These are phyloP conservation scores for Vitis hybrid DNA, from an alignment of 177 flowering plant genomes.

Conservation along the genomic window DNA sequence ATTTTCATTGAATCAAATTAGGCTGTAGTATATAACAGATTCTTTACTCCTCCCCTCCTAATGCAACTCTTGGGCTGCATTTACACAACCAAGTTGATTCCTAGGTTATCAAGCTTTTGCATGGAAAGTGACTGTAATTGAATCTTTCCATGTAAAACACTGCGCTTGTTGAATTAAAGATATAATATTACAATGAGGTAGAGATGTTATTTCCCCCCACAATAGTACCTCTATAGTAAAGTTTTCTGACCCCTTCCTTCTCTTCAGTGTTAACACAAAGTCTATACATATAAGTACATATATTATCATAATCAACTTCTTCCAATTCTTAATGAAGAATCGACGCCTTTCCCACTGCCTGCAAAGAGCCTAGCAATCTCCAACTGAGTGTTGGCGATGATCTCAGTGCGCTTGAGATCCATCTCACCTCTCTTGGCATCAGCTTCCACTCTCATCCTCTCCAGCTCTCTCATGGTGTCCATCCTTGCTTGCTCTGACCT, in stretches of 20 bases:
- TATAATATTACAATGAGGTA: constrained; percentile 1
- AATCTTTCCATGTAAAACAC: not conserved
- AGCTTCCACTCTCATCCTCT: constrained; percentile 78
- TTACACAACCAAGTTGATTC: not conserved
- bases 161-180: not conserved
- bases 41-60: not conserved
- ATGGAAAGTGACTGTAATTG: not conserved
- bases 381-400: constrained; percentile 83
- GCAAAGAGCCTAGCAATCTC: constrained; percentile 84
- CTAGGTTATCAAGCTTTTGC: not conserved
- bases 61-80: not conserved
- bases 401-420: constrained; percentile 82
- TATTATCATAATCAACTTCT: constrained; percentile 35
- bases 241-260: not conserved
- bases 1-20: too few species aligned
- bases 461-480: constrained; percentile 82
- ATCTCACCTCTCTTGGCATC: constrained; percentile 79
- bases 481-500: constrained; percentile 71
- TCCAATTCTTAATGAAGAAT: constrained; percentile 66
- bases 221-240: not conserved
- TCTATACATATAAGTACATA: not conserved
- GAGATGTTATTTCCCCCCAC: not conserved
- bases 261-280: not conserved
- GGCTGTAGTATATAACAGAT: not conserved
- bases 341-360: constrained; percentile 42